Percentiles rank a stretch among this genome's conserved stretches.
phyloP scores from a whole-genome alignment of 768 basidiomycete genomes.

The Pseudohyphozyma bogoriensis region DNA sequence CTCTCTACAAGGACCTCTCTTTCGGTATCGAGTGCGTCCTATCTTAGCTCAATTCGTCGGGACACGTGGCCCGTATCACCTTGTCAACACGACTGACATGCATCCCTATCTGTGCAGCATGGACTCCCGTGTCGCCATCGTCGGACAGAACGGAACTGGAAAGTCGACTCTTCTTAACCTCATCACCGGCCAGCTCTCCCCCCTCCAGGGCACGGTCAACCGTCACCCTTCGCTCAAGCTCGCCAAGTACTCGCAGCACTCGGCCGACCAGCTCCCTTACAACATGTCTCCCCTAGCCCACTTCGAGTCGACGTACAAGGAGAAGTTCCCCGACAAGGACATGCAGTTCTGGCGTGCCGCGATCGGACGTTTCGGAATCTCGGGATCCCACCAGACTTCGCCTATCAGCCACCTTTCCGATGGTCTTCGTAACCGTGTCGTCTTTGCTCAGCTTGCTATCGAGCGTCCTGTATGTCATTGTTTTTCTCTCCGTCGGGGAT shows the following conservation, averaged over 20 bases:
- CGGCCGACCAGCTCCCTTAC: slow-evolving; percentile 95
- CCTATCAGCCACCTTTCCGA: slow-evolving; percentile 93
- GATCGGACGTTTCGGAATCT: slow-evolving; percentile 89
- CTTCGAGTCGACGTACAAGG: slow-evolving; percentile 66
- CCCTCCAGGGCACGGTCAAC: slow-evolving; percentile 72
- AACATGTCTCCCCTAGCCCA: slow-evolving; percentile 84
- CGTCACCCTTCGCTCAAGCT: slow-evolving; percentile 85
- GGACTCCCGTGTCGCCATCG: slow-evolving; percentile 90
- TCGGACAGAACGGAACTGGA: slow-evolving; percentile 90
- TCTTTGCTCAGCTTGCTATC: slow-evolving; percentile 93
- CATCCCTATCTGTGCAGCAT: slow-evolving; percentile 48
- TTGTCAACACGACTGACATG: background rate
- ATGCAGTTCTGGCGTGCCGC: slow-evolving; percentile 87
- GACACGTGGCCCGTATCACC: background rate
- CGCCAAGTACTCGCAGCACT: slow-evolving; percentile 91
- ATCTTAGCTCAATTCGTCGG: background rate
- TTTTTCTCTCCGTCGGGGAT: slow-evolving; percentile 49
- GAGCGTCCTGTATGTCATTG: slow-evolving; percentile 93
- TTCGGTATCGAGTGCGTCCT: slow-evolving; percentile 86
- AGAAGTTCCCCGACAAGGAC: slow-evolving; percentile 92
- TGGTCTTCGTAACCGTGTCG: slow-evolving; percentile 87
- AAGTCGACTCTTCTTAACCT: slow-evolving; percentile 87
- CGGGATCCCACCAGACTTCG: slow-evolving; percentile 83
- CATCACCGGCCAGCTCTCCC: slow-evolving; percentile 71
- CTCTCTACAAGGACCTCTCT: slow-evolving; percentile 75